phyloP scores from a whole-genome alignment of 495 filamentous ascomycete species.

The Aspergillus ostianus region DNA sequence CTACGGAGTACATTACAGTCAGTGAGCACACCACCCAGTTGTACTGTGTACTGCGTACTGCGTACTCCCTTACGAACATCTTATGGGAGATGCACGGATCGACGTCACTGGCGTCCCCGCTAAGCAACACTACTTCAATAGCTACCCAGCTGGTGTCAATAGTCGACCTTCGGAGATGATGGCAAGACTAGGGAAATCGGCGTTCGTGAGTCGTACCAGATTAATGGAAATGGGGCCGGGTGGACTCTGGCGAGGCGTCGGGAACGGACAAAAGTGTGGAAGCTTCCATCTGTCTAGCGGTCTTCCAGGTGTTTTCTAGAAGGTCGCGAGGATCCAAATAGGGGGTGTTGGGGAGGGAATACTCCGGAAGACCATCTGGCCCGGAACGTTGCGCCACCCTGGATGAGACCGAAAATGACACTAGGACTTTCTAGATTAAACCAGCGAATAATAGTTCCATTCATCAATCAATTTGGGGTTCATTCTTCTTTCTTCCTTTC shows the following conservation, averaged over 20 bases:
- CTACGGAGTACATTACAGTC: too few species aligned
- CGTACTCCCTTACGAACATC: too few species aligned
- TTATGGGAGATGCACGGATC: slow-evolving; percentile 3
- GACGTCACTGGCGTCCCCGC: slow-evolving; percentile 5
- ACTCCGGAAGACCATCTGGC: slow-evolving; percentile 1
- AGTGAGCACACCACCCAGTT: too few species aligned
- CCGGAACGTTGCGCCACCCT: slow-evolving; percentile 9
- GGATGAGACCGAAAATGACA: background rate
- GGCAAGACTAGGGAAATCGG: background rate
- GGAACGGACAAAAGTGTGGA: slow-evolving; percentile 15
- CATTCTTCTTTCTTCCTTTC: background rate
- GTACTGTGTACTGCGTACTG: too few species aligned
- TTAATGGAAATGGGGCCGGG: background rate
- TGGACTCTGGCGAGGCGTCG: background rate
- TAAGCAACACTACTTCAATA: slow-evolving; percentile 17
- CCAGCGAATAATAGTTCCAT: background rate
- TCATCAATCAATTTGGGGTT: background rate
- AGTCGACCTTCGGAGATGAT: slow-evolving; percentile 1
- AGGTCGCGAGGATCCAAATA: slow-evolving; percentile 9
- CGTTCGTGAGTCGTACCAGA: too few species aligned
- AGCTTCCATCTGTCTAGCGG: slow-evolving; percentile 21
- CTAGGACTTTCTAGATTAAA: background rate
- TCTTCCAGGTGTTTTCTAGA: slow-evolving; percentile 36
- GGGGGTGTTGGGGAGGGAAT: background rate
- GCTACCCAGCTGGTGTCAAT: slow-evolving; percentile 17